Evolutionary conservation across 225 moss, liverwort and hornwort species (phyloP).

Genomic region (Takakia lepidozioides): DNA sequence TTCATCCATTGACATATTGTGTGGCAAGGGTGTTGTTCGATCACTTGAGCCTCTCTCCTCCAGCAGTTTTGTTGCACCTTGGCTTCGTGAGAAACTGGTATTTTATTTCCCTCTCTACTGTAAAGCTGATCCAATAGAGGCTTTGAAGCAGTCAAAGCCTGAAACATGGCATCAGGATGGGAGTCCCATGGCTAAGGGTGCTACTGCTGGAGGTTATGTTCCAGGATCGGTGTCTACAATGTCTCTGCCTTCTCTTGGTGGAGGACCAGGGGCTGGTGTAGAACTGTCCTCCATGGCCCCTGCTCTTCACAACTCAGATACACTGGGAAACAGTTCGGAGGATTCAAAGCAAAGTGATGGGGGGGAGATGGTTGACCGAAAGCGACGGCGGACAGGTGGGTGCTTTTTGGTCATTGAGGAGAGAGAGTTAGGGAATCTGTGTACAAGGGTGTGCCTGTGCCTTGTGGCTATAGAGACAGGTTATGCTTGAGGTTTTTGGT

Average conservation of each 20-base stretch:
- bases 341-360: slow-evolving; percentile 43
- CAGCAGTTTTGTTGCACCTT: slow-evolving; percentile 48
- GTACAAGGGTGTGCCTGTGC: no score
- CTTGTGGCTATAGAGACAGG: no score
- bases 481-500: no score
- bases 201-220: slow-evolving; percentile 18
- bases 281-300: slow-evolving; percentile 8
- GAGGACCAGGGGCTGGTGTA: slow-evolving; percentile 16
- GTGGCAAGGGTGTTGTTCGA: slow-evolving; percentile 91
- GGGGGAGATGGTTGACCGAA: slow-evolving; percentile 44
- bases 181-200: slow-evolving; percentile 17
- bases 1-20: slow-evolving; percentile 82
- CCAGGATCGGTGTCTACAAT: slow-evolving; percentile 10
- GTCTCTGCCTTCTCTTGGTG: slow-evolving; percentile 9
- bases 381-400: slow-evolving; percentile 62
- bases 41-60: slow-evolving; percentile 82
- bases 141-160: slow-evolving; percentile 46
- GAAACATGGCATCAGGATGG: slow-evolving; percentile 57
- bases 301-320: slow-evolving; percentile 18
- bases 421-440: no score
- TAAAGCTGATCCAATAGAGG: slow-evolving; percentile 60
- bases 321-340: slow-evolving; percentile 22
- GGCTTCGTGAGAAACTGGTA: slow-evolving; percentile 75
- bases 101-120: slow-evolving; percentile 69
- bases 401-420: not conserved